Conservation (phyloP, 257 asterid species). For the Gardenia jasminoides region DNA sequence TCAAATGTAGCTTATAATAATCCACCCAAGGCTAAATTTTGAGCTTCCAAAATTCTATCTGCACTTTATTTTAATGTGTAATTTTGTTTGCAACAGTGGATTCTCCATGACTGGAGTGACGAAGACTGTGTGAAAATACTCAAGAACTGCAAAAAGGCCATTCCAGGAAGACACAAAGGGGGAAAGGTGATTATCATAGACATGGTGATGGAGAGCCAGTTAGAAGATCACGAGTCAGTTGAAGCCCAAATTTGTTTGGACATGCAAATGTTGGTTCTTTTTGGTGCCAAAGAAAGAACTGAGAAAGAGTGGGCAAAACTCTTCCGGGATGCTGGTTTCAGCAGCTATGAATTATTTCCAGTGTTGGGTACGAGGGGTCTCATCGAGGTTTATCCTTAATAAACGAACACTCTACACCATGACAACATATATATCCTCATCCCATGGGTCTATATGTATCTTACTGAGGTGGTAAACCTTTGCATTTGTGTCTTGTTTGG, state of each 20-base stretch:
- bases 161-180: slow-evolving; percentile 16
- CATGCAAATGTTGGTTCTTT: not conserved
- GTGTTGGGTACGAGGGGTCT: not conserved
- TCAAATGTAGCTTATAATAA: too few species aligned
- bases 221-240: not conserved
- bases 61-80: too few species aligned
- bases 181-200: slow-evolving; percentile 32
- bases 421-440: too few species aligned
- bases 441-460: too few species aligned
- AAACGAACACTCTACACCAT: too few species aligned
- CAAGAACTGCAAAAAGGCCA: slow-evolving; percentile 27
- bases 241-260: not conserved
- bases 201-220: not conserved
- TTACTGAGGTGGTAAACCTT: too few species aligned
- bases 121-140: slow-evolving; percentile 21
- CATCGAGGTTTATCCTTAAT: not conserved
- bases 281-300: not conserved
- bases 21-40: too few species aligned
- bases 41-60: too few species aligned
- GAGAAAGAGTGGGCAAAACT: not conserved
- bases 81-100: too few species aligned
- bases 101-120: slow-evolving; percentile 34
- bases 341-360: not conserved
- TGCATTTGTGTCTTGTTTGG: too few species aligned
- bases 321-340: not conserved